These are phyloP conservation scores for Oenanthe sinensis DNA, from an alignment of 129 eudicot species.

Conservation along the genomic window DNA sequence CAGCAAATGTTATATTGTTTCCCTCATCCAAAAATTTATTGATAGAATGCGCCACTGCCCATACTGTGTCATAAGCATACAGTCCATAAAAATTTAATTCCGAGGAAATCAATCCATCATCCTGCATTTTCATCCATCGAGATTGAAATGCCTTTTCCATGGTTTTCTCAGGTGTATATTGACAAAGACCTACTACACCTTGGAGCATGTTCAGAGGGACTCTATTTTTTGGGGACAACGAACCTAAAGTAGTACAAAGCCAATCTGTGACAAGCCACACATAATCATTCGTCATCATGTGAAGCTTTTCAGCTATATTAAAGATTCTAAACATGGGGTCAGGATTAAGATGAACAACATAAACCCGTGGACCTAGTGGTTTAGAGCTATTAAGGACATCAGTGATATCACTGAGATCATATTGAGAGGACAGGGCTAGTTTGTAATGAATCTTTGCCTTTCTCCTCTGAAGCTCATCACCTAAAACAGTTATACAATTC, in stretches of 20 bases:
- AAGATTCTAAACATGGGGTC: constrained; percentile 39
- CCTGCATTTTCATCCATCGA: constrained; percentile 20
- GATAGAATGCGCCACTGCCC: constrained; percentile 41
- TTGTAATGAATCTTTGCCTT: constrained; percentile 40
- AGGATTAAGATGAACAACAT: constrained; percentile 44
- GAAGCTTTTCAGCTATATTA: constrained; percentile 31
- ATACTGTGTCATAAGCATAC: constrained; percentile 49
- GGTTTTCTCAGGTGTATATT: constrained; percentile 22
- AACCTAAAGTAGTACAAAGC: constrained; percentile 46
- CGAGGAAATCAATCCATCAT: constrained; percentile 7
- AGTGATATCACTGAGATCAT: constrained; percentile 24
- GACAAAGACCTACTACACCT: constrained; percentile 47
- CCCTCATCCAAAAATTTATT: constrained; percentile 31
- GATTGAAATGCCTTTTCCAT: constrained; percentile 8
- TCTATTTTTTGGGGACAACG: constrained; percentile 21
- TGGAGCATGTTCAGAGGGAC: constrained; percentile 25
- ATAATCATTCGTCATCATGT: constrained; percentile 43
- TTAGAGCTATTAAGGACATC: constrained; percentile 37
- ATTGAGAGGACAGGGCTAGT: constrained; percentile 32
- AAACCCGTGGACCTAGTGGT: constrained; percentile 58
- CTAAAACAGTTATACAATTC: constrained; percentile 40
- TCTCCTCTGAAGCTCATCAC: constrained; percentile 41
- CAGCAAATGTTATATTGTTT: constrained; percentile 29
- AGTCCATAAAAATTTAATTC: constrained; percentile 30
- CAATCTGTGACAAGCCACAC: constrained; percentile 57